These are phyloP conservation scores for Blastobotrys illinoisensis DNA, from an alignment of 1,139 yeast genomes.

Conservation along the genomic window DNA sequence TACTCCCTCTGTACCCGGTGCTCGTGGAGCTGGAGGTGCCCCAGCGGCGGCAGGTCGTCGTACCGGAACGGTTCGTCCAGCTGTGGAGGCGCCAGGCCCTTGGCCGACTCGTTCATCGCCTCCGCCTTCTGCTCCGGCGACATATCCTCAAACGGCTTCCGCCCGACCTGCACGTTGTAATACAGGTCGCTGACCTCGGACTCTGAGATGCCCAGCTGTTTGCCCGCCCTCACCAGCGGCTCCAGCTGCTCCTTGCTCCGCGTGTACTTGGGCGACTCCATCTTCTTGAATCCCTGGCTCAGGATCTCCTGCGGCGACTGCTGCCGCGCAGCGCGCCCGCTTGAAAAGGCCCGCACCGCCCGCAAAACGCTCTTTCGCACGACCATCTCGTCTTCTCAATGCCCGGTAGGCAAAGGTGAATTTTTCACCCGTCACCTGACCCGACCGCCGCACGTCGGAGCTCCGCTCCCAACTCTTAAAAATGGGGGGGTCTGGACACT, in stretches of 20 bases:
- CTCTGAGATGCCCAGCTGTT: slow-evolving; percentile 29
- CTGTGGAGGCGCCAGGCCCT: slow-evolving; percentile 21
- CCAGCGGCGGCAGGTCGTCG: slow-evolving; percentile 58
- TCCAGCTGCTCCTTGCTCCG: slow-evolving; percentile 29
- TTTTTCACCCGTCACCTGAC: neutral
- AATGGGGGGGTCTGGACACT: too few species aligned
- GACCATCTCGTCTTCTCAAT: neutral
- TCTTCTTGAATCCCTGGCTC: slow-evolving; percentile 30
- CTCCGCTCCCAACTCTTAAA: neutral
- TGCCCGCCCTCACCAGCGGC: slow-evolving; percentile 30
- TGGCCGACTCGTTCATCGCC: slow-evolving; percentile 18
- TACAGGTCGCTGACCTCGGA: slow-evolving; percentile 28
- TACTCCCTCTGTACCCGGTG: slow-evolving; percentile 57
- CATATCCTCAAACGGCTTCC: slow-evolving; percentile 17
- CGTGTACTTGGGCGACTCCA: slow-evolving; percentile 26
- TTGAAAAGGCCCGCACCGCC: slow-evolving; percentile 3
- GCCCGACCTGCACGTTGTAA: slow-evolving; percentile 24
- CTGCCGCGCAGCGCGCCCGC: neutral
- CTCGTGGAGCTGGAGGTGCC: slow-evolving; percentile 55
- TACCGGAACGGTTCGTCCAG: slow-evolving; percentile 38
- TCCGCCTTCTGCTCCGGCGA: slow-evolving; percentile 18
- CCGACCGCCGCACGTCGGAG: neutral
- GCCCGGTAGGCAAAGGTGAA: neutral
- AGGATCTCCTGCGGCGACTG: slow-evolving; percentile 26
- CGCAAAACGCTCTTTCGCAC: neutral